Evolutionary conservation across 345 rosid genomes (phyloP), one percentile per base, ranked within the genome.

Genomic region (Hypericum perforatum): DNA sequence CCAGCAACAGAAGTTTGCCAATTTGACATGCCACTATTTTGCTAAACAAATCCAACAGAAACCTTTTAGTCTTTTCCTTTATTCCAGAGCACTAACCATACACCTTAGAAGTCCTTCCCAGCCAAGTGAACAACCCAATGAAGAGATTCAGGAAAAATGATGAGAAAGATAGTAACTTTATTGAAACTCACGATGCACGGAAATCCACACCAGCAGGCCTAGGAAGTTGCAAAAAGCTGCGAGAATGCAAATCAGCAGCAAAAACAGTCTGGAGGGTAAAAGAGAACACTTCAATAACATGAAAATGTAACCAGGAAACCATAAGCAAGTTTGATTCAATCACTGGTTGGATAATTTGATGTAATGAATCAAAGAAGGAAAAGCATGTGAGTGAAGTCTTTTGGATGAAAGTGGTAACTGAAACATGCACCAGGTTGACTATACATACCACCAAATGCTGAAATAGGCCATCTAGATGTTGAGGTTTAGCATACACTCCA

Each of bases 161-260:
- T 12, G 7, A n/a, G 2, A 32, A 11, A 16, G 39, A 54, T 54
- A 39, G 5, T 52, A 39, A 15, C 16, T 7, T 37, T 7, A 37
- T 14, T 56, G 7, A 14, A 10, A 76, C 98, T 63, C 73, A 91
- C 96, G 94, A 87, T 57, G 96, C 96, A 5, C 94, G 88, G 14
- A 91, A 91, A 81, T 91, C 98, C 13, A 91, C 94, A 15, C 90
- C 96, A 10, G 75, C 81, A 32, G 98, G 90, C 78, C 83, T 87
- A 8, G 95, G 96, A 67, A 91, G 95, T 74, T 85, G 96, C 53
- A 91, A 50, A 63, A 76, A 87, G 43, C 78, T 58, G 37, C 98
- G 85, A 52, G 92, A 81, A 69, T 81, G 82, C 74, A 91, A 70
- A 68, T 91, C 96, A 60, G 96, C 78, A 29, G 85, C 95, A 78